phyloP scores from a whole-genome alignment of 441 rosid genomes.

The Raphanus hybrid region DNA sequence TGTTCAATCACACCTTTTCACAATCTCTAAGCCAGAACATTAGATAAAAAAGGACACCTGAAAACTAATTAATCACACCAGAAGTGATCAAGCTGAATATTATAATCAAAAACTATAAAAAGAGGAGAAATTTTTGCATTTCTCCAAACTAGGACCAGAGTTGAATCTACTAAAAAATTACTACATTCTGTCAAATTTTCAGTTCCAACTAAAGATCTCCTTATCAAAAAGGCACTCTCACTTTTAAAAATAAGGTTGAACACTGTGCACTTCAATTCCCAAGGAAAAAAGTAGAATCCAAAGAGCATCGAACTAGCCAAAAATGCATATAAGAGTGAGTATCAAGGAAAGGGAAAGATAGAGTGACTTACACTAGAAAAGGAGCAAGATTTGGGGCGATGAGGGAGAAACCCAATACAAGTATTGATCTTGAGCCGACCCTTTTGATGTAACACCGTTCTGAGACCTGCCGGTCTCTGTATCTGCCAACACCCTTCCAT shows the following conservation, averaged over 20 bases:
- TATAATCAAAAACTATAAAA: too few species aligned
- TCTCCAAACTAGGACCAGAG: constrained; percentile 18
- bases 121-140: too few species aligned
- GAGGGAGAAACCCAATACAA: constrained; percentile 49
- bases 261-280: constrained; percentile 19
- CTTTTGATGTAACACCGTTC: constrained; percentile 46
- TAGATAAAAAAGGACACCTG: background rate
- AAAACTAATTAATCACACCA: too few species aligned
- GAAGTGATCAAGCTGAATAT: too few species aligned
- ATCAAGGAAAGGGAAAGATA: background rate
- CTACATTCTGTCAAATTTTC: constrained; percentile 21
- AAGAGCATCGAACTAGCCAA: constrained; percentile 6
- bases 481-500: constrained; percentile 76
- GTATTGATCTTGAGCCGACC: constrained; percentile 56
- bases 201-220: background rate
- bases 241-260: background rate
- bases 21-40: constrained; percentile 10
- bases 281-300: background rate
- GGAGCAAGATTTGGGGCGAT: constrained; percentile 40
- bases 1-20: constrained; percentile 6
- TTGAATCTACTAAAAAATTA: background rate
- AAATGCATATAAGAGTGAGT: background rate
- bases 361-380: constrained; percentile 43
- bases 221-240: constrained; percentile 3
- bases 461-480: constrained; percentile 55